A percentile compares a stretch with the other conserved stretches of the same genome.
These are phyloP conservation scores for Symbiodinium pilosum DNA, from an alignment of 73 alveolate genomes.

Conservation along the genomic window DNA sequence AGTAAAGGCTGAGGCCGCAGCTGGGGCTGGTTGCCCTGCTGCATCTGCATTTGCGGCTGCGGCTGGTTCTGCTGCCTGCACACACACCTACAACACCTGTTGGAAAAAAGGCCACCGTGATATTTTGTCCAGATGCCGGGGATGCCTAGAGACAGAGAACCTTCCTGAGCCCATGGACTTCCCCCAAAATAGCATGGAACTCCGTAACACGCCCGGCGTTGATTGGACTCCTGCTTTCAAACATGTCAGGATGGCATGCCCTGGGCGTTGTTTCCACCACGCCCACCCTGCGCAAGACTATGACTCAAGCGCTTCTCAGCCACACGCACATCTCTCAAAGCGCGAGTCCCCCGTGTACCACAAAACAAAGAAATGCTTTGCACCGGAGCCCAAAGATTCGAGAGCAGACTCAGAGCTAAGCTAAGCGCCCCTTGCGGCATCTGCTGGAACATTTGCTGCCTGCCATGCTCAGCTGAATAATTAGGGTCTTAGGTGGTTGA, in stretches of 20 bases:
- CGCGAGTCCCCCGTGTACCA: no score
- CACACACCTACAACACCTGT: neutral
- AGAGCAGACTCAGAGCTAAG: neutral
- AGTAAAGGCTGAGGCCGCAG: neutral
- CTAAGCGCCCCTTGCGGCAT: neutral
- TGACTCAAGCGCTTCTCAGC: no score
- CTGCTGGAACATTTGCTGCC: slow-evolving; percentile 1
- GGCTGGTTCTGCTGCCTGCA: neutral
- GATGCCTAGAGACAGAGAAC: no score
- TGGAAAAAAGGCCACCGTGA: neutral
- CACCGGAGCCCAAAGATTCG: neutral
- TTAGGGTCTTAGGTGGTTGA: no score
- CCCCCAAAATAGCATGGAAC: neutral
- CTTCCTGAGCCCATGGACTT: neutral
- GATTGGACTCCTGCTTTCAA: neutral
- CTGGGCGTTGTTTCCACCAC: neutral
- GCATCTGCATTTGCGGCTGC: slow-evolving; percentile 1
- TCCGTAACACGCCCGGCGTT: neutral
- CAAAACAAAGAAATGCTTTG: neutral
- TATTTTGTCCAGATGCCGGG: neutral
- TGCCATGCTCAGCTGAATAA: no score
- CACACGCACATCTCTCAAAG: no score
- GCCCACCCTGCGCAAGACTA: neutral
- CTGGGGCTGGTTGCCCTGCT: neutral
- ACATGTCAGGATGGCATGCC: neutral